A percentile compares a stretch with the other conserved stretches of the same genome.
phyloP scores from a whole-genome alignment of 2,329 filamentous ascomycete genomes.

The Aspergillus tubingensis region DNA sequence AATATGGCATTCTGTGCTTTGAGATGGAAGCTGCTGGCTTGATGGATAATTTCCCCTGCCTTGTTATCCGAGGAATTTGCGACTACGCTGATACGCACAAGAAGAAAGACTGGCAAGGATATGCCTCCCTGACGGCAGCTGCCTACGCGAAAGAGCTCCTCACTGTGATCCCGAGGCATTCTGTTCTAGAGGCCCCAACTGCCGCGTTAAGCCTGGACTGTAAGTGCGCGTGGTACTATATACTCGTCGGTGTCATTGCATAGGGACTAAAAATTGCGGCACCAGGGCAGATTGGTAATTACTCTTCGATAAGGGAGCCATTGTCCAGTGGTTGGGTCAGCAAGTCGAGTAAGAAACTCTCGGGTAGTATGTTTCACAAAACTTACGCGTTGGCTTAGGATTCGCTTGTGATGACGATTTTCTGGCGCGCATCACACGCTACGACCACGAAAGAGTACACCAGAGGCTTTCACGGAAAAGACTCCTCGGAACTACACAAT shows the following conservation, averaged over 20 bases:
- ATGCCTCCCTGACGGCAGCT: not conserved
- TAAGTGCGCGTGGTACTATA: not conserved
- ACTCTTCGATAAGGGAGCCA: not conserved
- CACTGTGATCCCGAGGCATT: not conserved
- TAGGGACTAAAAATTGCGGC: no score
- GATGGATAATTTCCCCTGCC: constrained; percentile 1
- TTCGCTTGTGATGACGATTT: not conserved
- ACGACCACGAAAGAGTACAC: constrained; percentile 23
- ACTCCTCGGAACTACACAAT: constrained; percentile 22
- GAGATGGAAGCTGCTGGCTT: not conserved
- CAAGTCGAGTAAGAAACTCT: not conserved
- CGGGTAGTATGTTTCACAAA: not conserved
- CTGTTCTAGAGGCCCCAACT: not conserved
- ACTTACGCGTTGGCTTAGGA: not conserved
- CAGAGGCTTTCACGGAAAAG: constrained; percentile 23
- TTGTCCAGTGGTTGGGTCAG: not conserved
- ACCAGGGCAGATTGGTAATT: not conserved
- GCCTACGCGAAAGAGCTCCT: not conserved
- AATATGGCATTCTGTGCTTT: not conserved
- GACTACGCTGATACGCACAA: not conserved
- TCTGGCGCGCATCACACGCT: constrained; percentile 20
- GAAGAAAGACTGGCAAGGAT: not conserved
- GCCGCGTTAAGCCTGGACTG: not conserved
- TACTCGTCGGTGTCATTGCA: no score
- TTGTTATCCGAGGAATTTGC: not conserved